Conservation (phyloP, 1,284 basidiomycete species). For the Taiwanofungus camphoratus region DNA sequence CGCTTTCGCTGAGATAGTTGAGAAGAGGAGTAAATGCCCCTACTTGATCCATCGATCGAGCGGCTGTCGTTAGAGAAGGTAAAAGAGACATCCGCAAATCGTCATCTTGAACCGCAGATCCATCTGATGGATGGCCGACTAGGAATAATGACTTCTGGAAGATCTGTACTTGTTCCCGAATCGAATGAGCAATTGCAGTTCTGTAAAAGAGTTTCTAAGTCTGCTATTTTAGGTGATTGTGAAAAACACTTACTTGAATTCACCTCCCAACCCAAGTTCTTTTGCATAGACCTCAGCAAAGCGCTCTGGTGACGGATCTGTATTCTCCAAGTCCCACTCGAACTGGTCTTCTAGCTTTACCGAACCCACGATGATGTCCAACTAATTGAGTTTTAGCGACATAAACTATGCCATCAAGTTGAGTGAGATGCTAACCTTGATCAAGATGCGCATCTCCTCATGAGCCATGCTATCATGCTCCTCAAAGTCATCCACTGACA, state of each 20-base stretch:
- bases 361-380: constrained; percentile 93
- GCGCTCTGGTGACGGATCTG: constrained; percentile 79
- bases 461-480: constrained; percentile 53
- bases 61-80: constrained; percentile 66
- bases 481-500: constrained; percentile 29
- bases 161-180: constrained; percentile 91
- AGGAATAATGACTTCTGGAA: constrained; percentile 93
- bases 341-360: constrained; percentile 96
- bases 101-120: constrained; percentile 79
- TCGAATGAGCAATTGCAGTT: constrained; percentile 92
- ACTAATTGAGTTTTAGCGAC: constrained; percentile 38
- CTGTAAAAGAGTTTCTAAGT: constrained; percentile 32
- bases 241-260: constrained; percentile 71
- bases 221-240: constrained; percentile 1
- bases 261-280: constrained; percentile 87
- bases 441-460: constrained; percentile 86
- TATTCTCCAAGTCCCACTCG: constrained; percentile 93
- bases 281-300: constrained; percentile 87
- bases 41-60: constrained; percentile 72
- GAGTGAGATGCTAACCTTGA: constrained; percentile 55
- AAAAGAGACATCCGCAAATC: constrained; percentile 90
- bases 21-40: constrained; percentile 83
- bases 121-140: constrained; percentile 83
- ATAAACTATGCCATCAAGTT: not conserved
- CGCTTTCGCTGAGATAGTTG: constrained; percentile 83